Evolutionary conservation across 306 rosid genomes (phyloP), one percentile per base, ranked within the genome.

Genomic region (Betula pendula): DNA sequence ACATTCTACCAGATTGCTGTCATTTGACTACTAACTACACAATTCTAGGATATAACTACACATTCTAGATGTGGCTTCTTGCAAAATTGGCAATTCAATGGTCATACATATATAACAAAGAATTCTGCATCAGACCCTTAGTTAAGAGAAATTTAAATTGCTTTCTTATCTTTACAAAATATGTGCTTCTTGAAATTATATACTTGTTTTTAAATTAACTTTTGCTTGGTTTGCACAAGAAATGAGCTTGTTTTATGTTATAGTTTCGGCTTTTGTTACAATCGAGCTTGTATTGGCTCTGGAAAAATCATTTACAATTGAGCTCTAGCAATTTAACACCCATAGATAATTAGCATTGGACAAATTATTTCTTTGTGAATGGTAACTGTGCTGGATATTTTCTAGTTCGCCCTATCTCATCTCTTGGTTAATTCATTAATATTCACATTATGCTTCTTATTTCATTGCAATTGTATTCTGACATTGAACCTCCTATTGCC

Each of bases 401-500:
- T 35, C 48, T 20, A 65, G n/a, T 65, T 38, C 3, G 6, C 31
- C 24, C 17, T 45, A 27, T 22, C 40, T 14, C 42, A 17, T 51
- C 29, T 52, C 33, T 1, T 4, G 25, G 16, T 8, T 12, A 15
- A 27, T 58, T 15, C 14, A 45, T 38, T 48, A 49, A 50, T 13
- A 17, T 52, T 50, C 29, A 40, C 15, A 1, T 19, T 56, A 29
- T 12, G 50, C 65, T 29, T 31, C 13, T 63, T 55, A 38, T 13
- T 50, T 49, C 24, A 19, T 10, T 50, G 58, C 67, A 58, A 42
- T 73, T 69, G 13, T 31, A 40, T 51, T 56, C 59, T 58, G 8
- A 67, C 76, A 47, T 68, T 59, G 60, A 70, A 42, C 71, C 38
- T 76, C 48, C 76, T 45, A 45, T 29, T 60, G 78, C 58, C 29